Conservation (phyloP, 2,329 filamentous ascomycete species). For the Cadophora luteo-olivacea region DNA sequence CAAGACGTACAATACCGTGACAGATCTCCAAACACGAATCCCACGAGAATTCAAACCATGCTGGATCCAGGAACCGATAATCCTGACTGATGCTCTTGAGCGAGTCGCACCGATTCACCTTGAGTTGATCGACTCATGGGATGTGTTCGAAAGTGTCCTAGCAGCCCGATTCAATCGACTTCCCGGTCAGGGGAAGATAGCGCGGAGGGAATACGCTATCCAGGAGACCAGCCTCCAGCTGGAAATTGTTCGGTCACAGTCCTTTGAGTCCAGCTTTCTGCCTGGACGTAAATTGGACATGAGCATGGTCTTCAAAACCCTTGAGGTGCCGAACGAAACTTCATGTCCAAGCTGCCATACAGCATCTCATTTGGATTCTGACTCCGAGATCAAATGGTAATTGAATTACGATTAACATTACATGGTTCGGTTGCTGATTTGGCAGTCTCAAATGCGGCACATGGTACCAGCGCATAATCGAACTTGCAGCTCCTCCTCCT, state of each 20-base stretch:
- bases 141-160: constrained; percentile 29
- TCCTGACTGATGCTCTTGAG: constrained; percentile 31
- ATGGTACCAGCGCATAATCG: neutral
- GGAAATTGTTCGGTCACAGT: constrained; percentile 17
- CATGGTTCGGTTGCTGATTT: neutral
- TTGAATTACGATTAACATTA: neutral
- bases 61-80: constrained; percentile 25
- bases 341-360: constrained; percentile 16
- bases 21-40: constrained; percentile 21
- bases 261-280: constrained; percentile 21
- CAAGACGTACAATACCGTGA: constrained; percentile 19
- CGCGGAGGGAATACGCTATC: constrained; percentile 21
- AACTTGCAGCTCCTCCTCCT: no score
- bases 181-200: constrained; percentile 18
- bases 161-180: constrained; percentile 20
- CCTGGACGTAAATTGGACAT: constrained; percentile 26
- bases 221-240: constrained; percentile 24
- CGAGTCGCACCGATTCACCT: constrained; percentile 27
- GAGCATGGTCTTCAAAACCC: constrained; percentile 23
- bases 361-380: neutral
- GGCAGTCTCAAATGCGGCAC: neutral
- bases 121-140: constrained; percentile 32
- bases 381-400: neutral
- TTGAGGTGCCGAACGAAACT: neutral
- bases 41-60: constrained; percentile 18